Percentiles rank a stretch among this genome's conserved stretches.
phyloP scores from a whole-genome alignment of 371 early-diverging fungal genomes.

The Encephalitozoon romaleae region DNA sequence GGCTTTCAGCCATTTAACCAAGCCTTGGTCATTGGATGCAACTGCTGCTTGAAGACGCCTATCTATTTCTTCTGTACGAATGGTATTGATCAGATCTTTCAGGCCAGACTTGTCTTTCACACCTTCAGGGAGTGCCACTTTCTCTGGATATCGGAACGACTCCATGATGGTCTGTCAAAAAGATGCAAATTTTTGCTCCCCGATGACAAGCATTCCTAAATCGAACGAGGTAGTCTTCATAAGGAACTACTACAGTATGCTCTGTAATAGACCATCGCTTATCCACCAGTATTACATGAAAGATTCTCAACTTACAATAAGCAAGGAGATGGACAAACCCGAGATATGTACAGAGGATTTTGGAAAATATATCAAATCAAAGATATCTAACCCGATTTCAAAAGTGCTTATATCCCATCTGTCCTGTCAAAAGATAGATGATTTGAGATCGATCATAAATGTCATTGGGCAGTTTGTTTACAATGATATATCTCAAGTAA shows the following conservation, averaged over 20 bases:
- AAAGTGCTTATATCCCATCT: conserved; percentile 38
- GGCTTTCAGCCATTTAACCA: background rate
- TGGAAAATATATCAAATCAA: background rate
- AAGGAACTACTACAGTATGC: conserved; percentile 15
- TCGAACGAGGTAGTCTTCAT: conserved; percentile 15
- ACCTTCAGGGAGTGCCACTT: background rate
- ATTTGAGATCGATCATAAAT: background rate
- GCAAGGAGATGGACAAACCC: conserved; percentile 3
- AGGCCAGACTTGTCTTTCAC: background rate
- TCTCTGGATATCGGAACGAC: background rate
- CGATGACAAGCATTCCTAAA: conserved; percentile 10
- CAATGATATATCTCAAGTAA: conserved; percentile 8
- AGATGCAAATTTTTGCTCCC: conserved; percentile 22
- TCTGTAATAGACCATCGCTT: conserved; percentile 3
- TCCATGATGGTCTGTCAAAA: background rate
- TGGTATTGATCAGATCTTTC: background rate
- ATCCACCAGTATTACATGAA: conserved; percentile 7
- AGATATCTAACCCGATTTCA: background rate
- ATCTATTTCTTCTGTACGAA: background rate
- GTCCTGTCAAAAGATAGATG: conserved; percentile 11
- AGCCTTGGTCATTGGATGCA: background rate
- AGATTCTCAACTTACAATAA: background rate
- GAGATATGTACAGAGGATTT: background rate
- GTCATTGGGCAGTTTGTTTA: conserved; percentile 46
- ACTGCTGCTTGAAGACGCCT: background rate